Evolutionary conservation across 1,284 basidiomycete genomes (phyloP).

Genomic region (Melampsora americana): DNA sequence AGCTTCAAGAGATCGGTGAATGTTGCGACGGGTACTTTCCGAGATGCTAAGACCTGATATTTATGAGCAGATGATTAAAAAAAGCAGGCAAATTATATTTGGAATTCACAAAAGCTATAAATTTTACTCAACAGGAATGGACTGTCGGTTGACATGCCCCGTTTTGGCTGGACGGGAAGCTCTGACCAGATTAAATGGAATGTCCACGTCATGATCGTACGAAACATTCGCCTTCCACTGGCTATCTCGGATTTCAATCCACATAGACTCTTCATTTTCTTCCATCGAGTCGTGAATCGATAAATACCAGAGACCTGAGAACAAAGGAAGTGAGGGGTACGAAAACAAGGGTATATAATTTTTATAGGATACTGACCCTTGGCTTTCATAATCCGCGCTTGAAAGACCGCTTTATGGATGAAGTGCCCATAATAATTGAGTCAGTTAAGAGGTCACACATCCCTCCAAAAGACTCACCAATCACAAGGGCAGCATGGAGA

Average conservation of each 20-base stretch:
- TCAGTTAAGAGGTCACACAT: too few species aligned
- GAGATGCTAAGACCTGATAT: constrained; percentile 23
- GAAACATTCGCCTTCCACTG: constrained; percentile 42
- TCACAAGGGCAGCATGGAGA: neutral
- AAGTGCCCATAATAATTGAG: too few species aligned
- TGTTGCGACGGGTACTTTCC: constrained; percentile 12
- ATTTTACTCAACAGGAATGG: constrained; percentile 28
- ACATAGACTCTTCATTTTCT: constrained; percentile 2
- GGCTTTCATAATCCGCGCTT: constrained; percentile 40
- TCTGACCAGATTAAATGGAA: constrained; percentile 29
- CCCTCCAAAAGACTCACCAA: neutral
- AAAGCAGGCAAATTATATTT: neutral
- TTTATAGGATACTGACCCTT: constrained; percentile 8
- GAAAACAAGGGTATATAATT: neutral
- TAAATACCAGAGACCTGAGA: constrained; percentile 34
- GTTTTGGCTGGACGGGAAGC: constrained; percentile 11
- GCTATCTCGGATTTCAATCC: constrained; percentile 41
- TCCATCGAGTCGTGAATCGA: neutral
- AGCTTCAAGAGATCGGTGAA: constrained; percentile 23
- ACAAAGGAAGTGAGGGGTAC: too few species aligned
- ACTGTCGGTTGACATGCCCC: constrained; percentile 36
- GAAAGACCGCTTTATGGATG: constrained; percentile 12
- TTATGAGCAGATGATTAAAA: neutral
- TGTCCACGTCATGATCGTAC: neutral
- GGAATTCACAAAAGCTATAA: neutral